Conservation (phyloP, 2,329 filamentous ascomycete species). For the Colletotrichum somersetense region DNA sequence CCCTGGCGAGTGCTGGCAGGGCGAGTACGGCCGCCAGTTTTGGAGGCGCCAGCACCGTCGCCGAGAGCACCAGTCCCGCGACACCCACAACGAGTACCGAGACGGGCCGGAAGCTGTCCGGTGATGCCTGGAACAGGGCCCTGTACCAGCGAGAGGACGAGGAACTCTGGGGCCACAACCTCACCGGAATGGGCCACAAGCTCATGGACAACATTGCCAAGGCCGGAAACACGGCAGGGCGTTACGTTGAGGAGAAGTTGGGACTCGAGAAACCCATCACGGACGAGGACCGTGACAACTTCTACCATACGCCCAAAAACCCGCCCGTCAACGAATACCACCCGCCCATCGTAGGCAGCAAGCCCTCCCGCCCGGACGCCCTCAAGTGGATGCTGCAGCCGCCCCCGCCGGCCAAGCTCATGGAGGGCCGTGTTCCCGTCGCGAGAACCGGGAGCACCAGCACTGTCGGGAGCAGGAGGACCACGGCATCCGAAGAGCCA, state of each 20-base stretch:
- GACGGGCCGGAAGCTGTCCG: constrained; percentile 58
- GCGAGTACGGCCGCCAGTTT: constrained; percentile 64
- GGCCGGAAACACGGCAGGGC: constrained; percentile 67
- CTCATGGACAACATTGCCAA: constrained; percentile 70
- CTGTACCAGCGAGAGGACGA: constrained; percentile 91
- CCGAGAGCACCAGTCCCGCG: constrained; percentile 50
- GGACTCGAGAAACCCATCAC: constrained; percentile 66
- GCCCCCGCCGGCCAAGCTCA: constrained; percentile 88
- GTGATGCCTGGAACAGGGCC: constrained; percentile 79
- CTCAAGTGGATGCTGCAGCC: constrained; percentile 94
- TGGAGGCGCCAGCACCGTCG: constrained; percentile 53
- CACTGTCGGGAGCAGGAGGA: constrained; percentile 63
- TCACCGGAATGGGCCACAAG: constrained; percentile 66
- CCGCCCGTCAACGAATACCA: constrained; percentile 89
- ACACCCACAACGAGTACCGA: constrained; percentile 62
- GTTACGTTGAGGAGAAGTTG: constrained; percentile 65
- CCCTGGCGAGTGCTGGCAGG: constrained; percentile 63
- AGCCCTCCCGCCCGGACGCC: constrained; percentile 75
- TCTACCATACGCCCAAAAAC: constrained; percentile 71
- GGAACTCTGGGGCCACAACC: constrained; percentile 81
- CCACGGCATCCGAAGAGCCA: constrained; percentile 56
- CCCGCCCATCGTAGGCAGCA: constrained; percentile 84
- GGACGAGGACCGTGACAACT: constrained; percentile 65
- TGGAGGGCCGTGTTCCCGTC: constrained; percentile 86
- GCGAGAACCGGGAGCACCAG: constrained; percentile 71